Percentiles rank a stretch among this genome's conserved stretches.
phyloP scores from a whole-genome alignment of 1,139 yeast genomes.

The Pichia sp. region DNA sequence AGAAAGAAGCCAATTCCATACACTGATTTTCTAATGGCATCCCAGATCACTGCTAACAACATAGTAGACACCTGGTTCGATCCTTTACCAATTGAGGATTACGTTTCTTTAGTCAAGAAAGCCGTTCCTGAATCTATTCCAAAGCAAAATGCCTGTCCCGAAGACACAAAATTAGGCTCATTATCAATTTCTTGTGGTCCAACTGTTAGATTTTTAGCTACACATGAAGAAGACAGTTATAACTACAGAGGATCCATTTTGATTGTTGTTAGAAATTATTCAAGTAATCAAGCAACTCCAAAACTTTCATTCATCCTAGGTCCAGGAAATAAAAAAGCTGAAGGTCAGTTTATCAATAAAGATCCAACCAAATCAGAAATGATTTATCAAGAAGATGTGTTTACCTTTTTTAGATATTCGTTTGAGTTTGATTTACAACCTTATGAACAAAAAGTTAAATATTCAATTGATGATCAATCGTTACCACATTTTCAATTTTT shows the following conservation, averaged over 20 bases:
- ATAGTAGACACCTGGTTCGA: conserved; percentile 19
- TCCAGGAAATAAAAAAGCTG: conserved; percentile 1
- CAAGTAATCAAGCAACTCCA: conserved; percentile 17
- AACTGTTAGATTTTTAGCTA: conserved; percentile 57
- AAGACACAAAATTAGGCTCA: conserved; percentile 21
- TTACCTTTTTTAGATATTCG: conserved; percentile 57
- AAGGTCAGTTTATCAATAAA: background rate
- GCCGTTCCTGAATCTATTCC: conserved; percentile 19
- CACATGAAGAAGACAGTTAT: conserved; percentile 39
- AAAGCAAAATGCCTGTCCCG: conserved; percentile 18
- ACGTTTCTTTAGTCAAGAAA: conserved; percentile 15
- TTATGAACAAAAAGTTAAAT: conserved; percentile 55
- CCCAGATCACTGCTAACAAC: background rate
- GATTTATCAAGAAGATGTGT: conserved; percentile 43
- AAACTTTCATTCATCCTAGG: conserved; percentile 11
- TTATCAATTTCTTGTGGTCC: conserved; percentile 73
- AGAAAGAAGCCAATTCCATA: background rate
- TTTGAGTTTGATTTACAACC: conserved; percentile 42
- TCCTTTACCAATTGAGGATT: conserved; percentile 23
- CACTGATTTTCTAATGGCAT: background rate
- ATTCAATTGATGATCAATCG: conserved; percentile 44
- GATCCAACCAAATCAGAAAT: conserved; percentile 17
- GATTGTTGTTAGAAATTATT: conserved; percentile 42
- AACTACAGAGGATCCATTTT: conserved; percentile 62
- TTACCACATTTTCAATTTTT: conserved; percentile 40